Percentiles rank a stretch among this genome's conserved stretches.
phyloP scores from a whole-genome alignment of 2,329 filamentous ascomycete species.

The Fusarium palustre region DNA sequence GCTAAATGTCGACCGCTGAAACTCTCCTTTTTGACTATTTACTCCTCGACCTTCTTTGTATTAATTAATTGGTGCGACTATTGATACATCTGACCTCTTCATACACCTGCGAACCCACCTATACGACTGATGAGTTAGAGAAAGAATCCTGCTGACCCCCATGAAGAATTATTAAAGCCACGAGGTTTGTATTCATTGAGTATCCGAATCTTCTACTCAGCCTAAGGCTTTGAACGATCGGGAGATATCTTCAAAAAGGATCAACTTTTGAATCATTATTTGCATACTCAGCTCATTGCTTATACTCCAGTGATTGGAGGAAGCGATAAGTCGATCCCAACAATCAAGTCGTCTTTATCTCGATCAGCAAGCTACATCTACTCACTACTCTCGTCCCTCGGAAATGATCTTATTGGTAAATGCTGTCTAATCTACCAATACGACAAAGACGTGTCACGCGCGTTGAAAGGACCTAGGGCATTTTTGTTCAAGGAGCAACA shows the following conservation, averaged over 20 bases:
- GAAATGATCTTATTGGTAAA: neutral
- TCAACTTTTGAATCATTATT: neutral
- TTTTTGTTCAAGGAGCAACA: slow-evolving; percentile 1
- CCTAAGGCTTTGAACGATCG: neutral
- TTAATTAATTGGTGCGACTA: neutral
- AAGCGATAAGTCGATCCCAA: neutral
- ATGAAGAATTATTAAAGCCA: neutral
- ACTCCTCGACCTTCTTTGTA: neutral
- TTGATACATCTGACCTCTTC: neutral
- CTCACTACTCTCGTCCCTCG: neutral
- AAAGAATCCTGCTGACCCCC: neutral
- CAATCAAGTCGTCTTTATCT: neutral
- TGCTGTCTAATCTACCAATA: neutral
- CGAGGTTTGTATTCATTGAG: too few relatives aligned
- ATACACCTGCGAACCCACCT: neutral
- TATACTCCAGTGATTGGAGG: slow-evolving; percentile 10
- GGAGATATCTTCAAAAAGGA: neutral
- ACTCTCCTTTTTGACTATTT: neutral
- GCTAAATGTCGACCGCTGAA: neutral
- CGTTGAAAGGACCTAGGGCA: neutral
- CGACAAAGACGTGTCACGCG: slow-evolving; percentile 5
- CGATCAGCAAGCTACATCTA: neutral
- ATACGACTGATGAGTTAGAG: neutral
- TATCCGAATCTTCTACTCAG: neutral
- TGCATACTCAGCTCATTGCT: neutral